These are phyloP conservation scores for Gossypium laxum DNA, from an alignment of 441 rosid genomes.

Conservation along the genomic window DNA sequence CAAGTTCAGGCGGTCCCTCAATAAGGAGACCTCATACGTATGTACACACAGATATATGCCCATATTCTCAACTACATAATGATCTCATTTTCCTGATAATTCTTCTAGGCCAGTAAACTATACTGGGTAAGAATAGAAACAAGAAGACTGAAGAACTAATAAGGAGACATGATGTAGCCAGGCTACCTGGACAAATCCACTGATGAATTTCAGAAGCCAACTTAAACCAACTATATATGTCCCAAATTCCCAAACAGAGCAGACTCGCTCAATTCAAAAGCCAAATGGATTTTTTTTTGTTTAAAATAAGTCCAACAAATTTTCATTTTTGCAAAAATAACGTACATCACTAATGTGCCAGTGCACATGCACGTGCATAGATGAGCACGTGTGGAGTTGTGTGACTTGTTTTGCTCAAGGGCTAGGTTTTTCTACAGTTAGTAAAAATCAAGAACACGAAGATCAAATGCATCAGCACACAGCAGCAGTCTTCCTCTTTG, in stretches of 20 bases:
- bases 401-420: not conserved
- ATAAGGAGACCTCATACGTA: not conserved
- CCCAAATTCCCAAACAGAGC: not conserved
- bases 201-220: not conserved
- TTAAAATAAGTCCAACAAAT: not conserved
- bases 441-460: not conserved
- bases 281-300: not conserved
- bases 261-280: not conserved
- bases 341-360: not conserved
- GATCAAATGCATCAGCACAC: not conserved
- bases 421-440: not conserved
- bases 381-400: not conserved
- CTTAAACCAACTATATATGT: not conserved
- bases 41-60: not conserved
- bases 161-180: not conserved
- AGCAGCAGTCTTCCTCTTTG: not conserved
- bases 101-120: not conserved
- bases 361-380: not conserved
- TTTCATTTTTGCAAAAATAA: not conserved
- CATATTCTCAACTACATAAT: not conserved
- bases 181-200: not conserved
- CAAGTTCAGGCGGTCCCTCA: not conserved
- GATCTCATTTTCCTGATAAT: not conserved
- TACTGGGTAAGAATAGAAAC: not conserved
- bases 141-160: not conserved